Evolutionary conservation across 768 basidiomycete species (phyloP), one percentile per base, ranked within the genome.

Genomic region (Pleurotus eryngii): DNA sequence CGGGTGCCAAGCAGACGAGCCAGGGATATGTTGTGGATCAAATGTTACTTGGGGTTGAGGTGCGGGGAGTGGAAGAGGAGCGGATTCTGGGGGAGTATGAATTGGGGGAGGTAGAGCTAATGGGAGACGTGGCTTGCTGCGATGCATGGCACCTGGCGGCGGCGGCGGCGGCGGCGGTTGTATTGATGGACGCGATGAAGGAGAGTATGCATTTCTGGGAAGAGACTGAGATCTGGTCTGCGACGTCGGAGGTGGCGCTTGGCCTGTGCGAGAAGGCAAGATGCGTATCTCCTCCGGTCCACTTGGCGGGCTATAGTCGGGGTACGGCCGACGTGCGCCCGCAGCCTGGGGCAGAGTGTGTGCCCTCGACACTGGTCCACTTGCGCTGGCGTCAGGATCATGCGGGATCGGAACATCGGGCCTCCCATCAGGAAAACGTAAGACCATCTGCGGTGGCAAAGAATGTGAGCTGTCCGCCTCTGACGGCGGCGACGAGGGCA

Each of bases 391-490:
- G 57, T 59, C 60, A 27, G 73, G 57, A 46, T 64, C 55, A 50
- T 76, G 69, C n/a, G 82, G 79, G 64, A 89, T 85, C 37, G 86
- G 84, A 6, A 85, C 69, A 69, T 89, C 85, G 2, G 79, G 78
- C 39, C 84, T 68, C 2, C 89, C 87, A 65, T 87, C 83, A 18
- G 73, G 76, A 67, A 84, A 91, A 55, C 81, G 81, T 63, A 90
- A 71, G 58, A 90, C 70, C 86, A 91, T 89, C 63, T 80, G 83
- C 3, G 89, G 89, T 1, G 89, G 89, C 9, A 83, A 63, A 6
- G 81, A 83, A 60, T 73, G 70, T 7, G 77, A 72, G 65, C 81
- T 83, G 57, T 72, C 79, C 2, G 73, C 76, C 42, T 79, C 79
- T 37, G 81, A 82, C 30, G 74, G 70, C 4, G 79, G 76, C 15